phyloP scores from a whole-genome alignment of 192 early-diverging fungal species.

The Dispira parvispora region DNA sequence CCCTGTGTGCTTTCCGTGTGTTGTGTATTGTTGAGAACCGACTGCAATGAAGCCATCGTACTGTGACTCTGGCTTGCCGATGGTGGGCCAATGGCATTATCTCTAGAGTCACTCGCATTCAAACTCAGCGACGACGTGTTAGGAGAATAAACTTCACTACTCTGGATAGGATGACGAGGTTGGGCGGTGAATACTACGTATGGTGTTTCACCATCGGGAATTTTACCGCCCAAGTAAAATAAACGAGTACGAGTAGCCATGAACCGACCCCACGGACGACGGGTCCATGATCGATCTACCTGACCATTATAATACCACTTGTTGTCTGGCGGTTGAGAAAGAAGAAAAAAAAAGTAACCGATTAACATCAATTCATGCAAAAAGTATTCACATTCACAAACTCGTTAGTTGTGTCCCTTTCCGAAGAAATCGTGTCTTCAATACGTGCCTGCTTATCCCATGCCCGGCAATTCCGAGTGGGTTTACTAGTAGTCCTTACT shows the following conservation, averaged over 20 bases:
- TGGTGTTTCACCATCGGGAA: slow-evolving; percentile 1
- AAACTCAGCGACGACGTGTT: background rate
- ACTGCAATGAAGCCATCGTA: too few relatives aligned
- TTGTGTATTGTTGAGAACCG: too few relatives aligned
- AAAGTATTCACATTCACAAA: background rate
- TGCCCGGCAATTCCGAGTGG: background rate
- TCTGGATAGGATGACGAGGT: background rate
- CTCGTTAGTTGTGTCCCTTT: background rate
- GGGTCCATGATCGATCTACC: slow-evolving; percentile 6
- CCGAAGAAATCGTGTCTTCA: background rate
- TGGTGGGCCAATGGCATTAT: too few relatives aligned
- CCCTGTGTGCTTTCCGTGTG: too few relatives aligned
- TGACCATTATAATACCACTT: background rate
- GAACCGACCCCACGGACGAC: slow-evolving; percentile 4
- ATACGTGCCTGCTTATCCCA: too few relatives aligned
- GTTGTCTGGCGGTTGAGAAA: background rate
- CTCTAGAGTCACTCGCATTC: too few relatives aligned
- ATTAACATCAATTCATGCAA: background rate
- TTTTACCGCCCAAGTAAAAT: slow-evolving; percentile 6
- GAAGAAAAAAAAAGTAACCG: background rate
- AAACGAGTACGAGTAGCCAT: slow-evolving; percentile 3
- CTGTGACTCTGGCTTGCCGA: too few relatives aligned
- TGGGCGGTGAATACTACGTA: slow-evolving; percentile 2
- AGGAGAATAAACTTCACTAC: background rate
- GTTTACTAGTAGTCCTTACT: background rate